Percentiles rank a stretch among this genome's conserved stretches.
Conservation (phyloP, 2,329 filamentous ascomycete species). For the Neofusicoccum sp. region DNA sequence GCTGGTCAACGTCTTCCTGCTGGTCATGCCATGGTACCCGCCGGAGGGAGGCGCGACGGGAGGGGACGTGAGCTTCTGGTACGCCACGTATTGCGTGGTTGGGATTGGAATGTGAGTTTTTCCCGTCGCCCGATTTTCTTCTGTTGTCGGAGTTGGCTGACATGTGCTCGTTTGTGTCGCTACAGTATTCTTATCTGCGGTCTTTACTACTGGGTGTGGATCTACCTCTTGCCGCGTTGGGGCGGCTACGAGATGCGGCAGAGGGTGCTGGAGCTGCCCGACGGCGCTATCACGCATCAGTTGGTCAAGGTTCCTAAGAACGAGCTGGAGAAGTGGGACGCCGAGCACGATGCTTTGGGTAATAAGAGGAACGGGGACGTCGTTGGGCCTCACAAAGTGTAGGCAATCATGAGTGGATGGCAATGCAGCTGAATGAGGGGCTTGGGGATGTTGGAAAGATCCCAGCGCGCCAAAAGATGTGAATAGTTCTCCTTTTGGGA, state of each 20-base stretch:
- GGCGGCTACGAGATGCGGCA: conserved; percentile 28
- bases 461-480: no score
- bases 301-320: conserved; percentile 27
- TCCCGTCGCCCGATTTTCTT: conserved; percentile 21
- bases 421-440: no score
- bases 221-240: conserved; percentile 27
- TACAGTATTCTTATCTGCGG: conserved; percentile 26
- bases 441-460: no score
- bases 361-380: conserved; percentile 18
- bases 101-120: conserved; percentile 51
- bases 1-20: conserved; percentile 52
- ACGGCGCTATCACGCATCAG: conserved; percentile 30
- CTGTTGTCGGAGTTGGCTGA: conserved; percentile 26
- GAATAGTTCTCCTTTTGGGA: no score
- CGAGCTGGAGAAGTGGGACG: conserved; percentile 31
- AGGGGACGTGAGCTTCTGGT: conserved; percentile 40
- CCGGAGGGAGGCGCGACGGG: conserved; percentile 19
- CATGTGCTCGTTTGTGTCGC: conserved; percentile 28
- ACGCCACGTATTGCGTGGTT: conserved; percentile 56
- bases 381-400: neutral
- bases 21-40: conserved; percentile 60
- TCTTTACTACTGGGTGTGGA: conserved; percentile 33
- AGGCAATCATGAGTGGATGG: no score
- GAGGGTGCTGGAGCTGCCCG: conserved; percentile 27
- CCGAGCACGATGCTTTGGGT: conserved; percentile 30